Percentiles rank a stretch among this genome's conserved stretches.
These are phyloP conservation scores for Lignosus rhinocerotis DNA, from an alignment of 1,284 basidiomycete genomes.

Conservation along the genomic window DNA sequence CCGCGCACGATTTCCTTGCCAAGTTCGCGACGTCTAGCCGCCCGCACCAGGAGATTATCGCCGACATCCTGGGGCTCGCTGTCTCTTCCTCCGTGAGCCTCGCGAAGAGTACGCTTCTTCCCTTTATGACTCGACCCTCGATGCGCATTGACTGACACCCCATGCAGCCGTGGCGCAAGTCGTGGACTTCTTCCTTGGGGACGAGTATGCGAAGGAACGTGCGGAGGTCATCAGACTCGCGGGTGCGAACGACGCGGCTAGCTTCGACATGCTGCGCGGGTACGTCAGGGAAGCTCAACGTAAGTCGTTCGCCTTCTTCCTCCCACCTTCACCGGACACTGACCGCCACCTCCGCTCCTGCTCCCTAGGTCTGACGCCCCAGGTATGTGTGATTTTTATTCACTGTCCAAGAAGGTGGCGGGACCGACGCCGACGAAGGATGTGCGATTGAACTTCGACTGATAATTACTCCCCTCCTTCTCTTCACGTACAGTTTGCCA, in stretches of 20 bases:
- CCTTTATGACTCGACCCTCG: slow-evolving; percentile 53
- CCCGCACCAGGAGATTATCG: slow-evolving; percentile 43
- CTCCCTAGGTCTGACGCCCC: slow-evolving; percentile 14
- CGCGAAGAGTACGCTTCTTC: slow-evolving; percentile 44
- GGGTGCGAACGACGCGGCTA: slow-evolving; percentile 35
- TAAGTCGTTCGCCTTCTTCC: slow-evolving; percentile 29
- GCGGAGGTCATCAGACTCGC: slow-evolving; percentile 46
- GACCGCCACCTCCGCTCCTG: background rate
- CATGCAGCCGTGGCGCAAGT: slow-evolving; percentile 49
- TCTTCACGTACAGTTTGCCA: slow-evolving; percentile 37
- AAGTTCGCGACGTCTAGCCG: slow-evolving; percentile 42
- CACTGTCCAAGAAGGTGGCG: background rate
- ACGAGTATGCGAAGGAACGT: slow-evolving; percentile 40
- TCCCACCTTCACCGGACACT: background rate
- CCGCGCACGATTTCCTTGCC: slow-evolving; percentile 44
- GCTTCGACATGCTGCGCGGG: slow-evolving; percentile 42
- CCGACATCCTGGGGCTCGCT: slow-evolving; percentile 48
- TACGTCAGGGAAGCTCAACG: slow-evolving; percentile 58
- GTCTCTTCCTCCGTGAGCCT: slow-evolving; percentile 48
- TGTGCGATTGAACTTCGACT: background rate
- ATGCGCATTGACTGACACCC: slow-evolving; percentile 33
- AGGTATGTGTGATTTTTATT: background rate
- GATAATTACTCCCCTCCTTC: slow-evolving; percentile 28
- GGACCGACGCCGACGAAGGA: background rate
- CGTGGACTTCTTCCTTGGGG: slow-evolving; percentile 63